phyloP scores from a whole-genome alignment of 352 stramenopile species.

The Pythium aphanidermatum region DNA sequence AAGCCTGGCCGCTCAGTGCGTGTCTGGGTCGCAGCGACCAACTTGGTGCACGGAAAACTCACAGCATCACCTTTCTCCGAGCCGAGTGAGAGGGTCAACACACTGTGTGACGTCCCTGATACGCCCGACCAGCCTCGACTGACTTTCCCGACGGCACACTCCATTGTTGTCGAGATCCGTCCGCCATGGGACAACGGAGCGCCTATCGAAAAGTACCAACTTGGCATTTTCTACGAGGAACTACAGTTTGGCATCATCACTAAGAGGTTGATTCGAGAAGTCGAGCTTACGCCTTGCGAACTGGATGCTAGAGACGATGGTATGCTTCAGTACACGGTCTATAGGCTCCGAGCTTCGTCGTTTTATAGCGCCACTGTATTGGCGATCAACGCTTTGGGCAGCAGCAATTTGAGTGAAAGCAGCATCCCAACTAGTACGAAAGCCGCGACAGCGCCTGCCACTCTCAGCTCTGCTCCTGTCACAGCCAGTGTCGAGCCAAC shows the following conservation, averaged over 20 bases:
- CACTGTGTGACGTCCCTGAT: slow-evolving; percentile 48
- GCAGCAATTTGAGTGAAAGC: slow-evolving; percentile 27
- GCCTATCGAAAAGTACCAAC: slow-evolving; percentile 36
- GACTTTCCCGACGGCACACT: slow-evolving; percentile 27
- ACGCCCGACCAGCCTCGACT: slow-evolving; percentile 21
- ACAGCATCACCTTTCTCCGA: slow-evolving; percentile 37
- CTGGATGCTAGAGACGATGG: slow-evolving; percentile 7
- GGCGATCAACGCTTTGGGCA: slow-evolving; percentile 41
- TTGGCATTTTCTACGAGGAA: slow-evolving; percentile 45
- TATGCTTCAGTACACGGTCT: slow-evolving; percentile 16
- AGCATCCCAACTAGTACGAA: slow-evolving; percentile 37
- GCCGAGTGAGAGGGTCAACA: slow-evolving; percentile 25
- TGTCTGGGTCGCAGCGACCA: slow-evolving; percentile 51
- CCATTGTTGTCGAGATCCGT: slow-evolving; percentile 29
- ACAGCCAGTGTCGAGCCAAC: slow-evolving; percentile 41
- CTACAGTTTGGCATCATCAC: slow-evolving; percentile 49
- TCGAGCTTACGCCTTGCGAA: slow-evolving; percentile 21
- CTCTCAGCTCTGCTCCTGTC: slow-evolving; percentile 21
- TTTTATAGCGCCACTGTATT: slow-evolving; percentile 44
- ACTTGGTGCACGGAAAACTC: slow-evolving; percentile 54
- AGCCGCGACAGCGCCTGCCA: slow-evolving; percentile 27
- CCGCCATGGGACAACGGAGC: slow-evolving; percentile 47
- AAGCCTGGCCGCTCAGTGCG: slow-evolving; percentile 30
- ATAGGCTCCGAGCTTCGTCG: slow-evolving; percentile 30
- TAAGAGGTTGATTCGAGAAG: slow-evolving; percentile 32